phyloP scores from a whole-genome alignment of 2,329 filamentous ascomycete genomes.

The Aspergillus pseudoviridinutans region DNA sequence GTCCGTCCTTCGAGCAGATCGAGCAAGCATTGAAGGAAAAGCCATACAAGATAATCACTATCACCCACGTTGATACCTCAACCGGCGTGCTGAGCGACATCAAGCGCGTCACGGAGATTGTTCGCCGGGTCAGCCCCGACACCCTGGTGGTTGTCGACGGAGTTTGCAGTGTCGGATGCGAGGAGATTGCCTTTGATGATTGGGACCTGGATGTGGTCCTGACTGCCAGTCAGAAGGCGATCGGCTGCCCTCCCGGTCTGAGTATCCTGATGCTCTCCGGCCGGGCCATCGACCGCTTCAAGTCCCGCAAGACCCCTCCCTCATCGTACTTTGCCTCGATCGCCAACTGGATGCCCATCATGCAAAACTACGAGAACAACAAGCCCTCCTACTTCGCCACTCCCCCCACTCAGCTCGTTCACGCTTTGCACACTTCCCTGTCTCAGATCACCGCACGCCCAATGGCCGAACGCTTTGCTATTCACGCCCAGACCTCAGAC shows the following conservation, averaged over 20 bases:
- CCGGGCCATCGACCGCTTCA: conserved; percentile 75
- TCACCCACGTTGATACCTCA: conserved; percentile 96
- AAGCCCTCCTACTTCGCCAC: conserved; percentile 98
- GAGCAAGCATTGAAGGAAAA: conserved; percentile 85
- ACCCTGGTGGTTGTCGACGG: conserved; percentile 92
- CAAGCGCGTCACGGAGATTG: conserved; percentile 74
- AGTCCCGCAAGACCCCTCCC: conserved; percentile 75
- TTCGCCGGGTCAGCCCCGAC: conserved; percentile 81
- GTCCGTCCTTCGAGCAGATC: conserved; percentile 80
- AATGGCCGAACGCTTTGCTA: conserved; percentile 75
- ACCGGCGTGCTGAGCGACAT: conserved; percentile 93
- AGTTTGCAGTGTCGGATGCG: conserved; percentile 92
- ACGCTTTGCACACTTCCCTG: conserved; percentile 84
- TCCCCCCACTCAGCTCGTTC: conserved; percentile 88
- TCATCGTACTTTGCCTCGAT: conserved; percentile 92
- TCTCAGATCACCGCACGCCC: conserved; percentile 79
- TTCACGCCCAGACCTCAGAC: conserved; percentile 74
- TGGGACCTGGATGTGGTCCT: conserved; percentile 92
- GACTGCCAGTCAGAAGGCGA: conserved; percentile 94
- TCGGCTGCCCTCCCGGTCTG: conserved; percentile 89
- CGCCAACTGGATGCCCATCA: conserved; percentile 97
- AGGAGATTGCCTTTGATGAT: conserved; percentile 93
- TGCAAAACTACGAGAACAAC: conserved; percentile 98
- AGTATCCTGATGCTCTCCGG: conserved; percentile 93
- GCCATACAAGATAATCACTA: conserved; percentile 88